Evolutionary conservation across 306 rosid species (phyloP).

Genomic region (Hippophae tibetana): DNA sequence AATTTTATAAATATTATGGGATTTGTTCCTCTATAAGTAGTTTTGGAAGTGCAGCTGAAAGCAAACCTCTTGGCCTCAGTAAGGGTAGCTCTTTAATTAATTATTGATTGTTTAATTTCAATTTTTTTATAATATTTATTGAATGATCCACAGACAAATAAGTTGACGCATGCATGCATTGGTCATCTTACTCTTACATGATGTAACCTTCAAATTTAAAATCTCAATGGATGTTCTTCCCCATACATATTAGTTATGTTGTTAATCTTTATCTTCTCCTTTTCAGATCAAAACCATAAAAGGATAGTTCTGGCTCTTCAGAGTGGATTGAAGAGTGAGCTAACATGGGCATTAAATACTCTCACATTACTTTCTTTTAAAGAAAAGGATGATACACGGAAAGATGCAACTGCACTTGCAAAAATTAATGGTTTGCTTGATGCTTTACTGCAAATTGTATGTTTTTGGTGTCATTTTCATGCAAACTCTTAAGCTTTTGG

Average conservation of each 20-base stretch:
- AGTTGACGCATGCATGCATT: too few relatives aligned
- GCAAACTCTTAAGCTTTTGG: not conserved
- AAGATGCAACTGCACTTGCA: constrained; percentile 68
- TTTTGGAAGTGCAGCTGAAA: too few relatives aligned
- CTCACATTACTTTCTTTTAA: constrained; percentile 85
- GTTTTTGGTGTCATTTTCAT: constrained; percentile 22
- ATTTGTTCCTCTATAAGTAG: too few relatives aligned
- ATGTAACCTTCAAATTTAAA: not conserved
- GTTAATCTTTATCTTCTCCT: not conserved
- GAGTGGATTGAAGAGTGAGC: constrained; percentile 95
- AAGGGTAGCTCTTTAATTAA: too few relatives aligned
- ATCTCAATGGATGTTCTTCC: not conserved
- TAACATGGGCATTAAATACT: constrained; percentile 89
- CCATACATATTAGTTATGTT: not conserved
- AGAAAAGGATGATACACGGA: constrained; percentile 90
- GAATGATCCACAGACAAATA: too few relatives aligned
- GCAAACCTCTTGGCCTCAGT: too few relatives aligned
- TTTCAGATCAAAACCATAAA: constrained; percentile 83
- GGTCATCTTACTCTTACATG: too few relatives aligned
- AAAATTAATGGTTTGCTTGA: constrained; percentile 94
- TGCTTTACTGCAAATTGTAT: constrained; percentile 93
- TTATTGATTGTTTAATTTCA: too few relatives aligned
- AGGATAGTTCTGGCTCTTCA: constrained; percentile 91
- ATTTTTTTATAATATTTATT: too few relatives aligned
- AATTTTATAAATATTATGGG: too few relatives aligned